These are phyloP conservation scores for Phytopythium chamaehyphon DNA, from an alignment of 352 stramenopile genomes.

Conservation along the genomic window DNA sequence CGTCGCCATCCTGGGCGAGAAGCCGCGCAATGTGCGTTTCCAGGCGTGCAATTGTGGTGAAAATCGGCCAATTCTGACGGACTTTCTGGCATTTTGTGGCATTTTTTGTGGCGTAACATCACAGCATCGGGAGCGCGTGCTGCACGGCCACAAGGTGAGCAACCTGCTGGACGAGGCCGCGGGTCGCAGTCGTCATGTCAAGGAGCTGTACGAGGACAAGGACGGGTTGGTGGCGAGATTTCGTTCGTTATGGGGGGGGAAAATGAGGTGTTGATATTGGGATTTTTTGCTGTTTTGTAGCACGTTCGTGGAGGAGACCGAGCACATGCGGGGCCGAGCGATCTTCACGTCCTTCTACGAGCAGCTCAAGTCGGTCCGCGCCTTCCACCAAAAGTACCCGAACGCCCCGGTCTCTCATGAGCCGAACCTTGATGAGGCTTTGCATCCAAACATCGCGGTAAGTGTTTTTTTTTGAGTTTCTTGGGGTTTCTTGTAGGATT, in stretches of 20 bases:
- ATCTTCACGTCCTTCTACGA: conserved; percentile 89
- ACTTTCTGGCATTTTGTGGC: conserved; percentile 4
- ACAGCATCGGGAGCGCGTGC: conserved; percentile 71
- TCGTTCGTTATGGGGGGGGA: background rate
- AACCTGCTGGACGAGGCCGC: conserved; percentile 71
- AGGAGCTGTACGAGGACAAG: conserved; percentile 82
- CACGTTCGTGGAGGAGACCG: conserved; percentile 73
- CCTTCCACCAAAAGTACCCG: conserved; percentile 84
- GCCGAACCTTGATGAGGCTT: conserved; percentile 46
- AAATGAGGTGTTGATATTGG: background rate
- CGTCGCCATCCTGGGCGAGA: conserved; percentile 68
- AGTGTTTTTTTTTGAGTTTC: conserved; percentile 1
- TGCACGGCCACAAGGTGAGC: conserved; percentile 85
- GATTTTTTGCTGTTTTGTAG: conserved; percentile 16
- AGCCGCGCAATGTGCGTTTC: conserved; percentile 72
- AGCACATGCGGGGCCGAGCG: conserved; percentile 66
- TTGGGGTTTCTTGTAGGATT: background rate
- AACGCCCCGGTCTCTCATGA: conserved; percentile 65
- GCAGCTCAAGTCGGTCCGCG: conserved; percentile 80
- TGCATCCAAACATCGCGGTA: conserved; percentile 61
- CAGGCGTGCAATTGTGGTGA: background rate
- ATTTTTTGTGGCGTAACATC: background rate
- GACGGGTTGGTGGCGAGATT: conserved; percentile 44
- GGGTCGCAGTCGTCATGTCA: conserved; percentile 58
- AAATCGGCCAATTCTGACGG: background rate